A percentile compares a stretch with the other conserved stretches of the same genome.
Conservation (phyloP, 306 rosid genomes). For the Dryas alaskensis region DNA sequence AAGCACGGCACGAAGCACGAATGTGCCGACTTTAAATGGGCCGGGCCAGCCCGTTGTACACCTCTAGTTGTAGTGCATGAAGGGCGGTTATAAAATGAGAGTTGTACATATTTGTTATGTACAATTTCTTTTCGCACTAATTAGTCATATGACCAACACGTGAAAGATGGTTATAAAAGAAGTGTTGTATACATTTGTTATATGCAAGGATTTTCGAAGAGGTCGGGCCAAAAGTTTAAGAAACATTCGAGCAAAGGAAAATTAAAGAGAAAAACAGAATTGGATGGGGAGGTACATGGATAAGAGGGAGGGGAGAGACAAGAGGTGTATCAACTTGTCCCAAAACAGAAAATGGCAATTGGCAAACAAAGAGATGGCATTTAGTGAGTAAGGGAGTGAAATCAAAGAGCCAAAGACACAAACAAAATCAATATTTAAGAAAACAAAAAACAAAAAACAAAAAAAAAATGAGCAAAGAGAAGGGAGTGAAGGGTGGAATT, state of each 20-base stretch:
- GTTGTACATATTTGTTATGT: too few relatives aligned
- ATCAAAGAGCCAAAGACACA: conserved; percentile 12
- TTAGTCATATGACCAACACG: too few relatives aligned
- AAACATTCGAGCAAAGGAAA: too few relatives aligned
- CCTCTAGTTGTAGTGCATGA: too few relatives aligned
- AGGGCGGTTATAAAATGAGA: too few relatives aligned
- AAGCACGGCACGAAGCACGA: too few relatives aligned
- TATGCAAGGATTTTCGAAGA: too few relatives aligned
- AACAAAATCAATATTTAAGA: conserved; percentile 10
- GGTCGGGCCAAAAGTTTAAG: too few relatives aligned
- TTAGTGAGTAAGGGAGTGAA: conserved; percentile 29
- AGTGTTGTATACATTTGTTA: background rate
- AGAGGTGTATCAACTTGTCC: conserved; percentile 19
- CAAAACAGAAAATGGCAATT: conserved; percentile 14
- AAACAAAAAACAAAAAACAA: background rate
- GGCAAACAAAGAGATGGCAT: conserved; percentile 29
- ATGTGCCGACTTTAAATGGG: too few relatives aligned
- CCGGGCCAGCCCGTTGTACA: too few relatives aligned
- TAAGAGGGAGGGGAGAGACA: conserved; percentile 6
- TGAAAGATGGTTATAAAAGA: background rate
- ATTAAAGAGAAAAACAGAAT: background rate
- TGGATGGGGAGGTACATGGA: conserved; percentile 29
- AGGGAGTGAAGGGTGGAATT: conserved; percentile 31
- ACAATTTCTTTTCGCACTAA: too few relatives aligned
- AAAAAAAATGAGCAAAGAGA: conserved; percentile 21